Evolutionary conservation across 306 rosid species (phyloP).

Genomic region (Erythrophleum fordii): DNA sequence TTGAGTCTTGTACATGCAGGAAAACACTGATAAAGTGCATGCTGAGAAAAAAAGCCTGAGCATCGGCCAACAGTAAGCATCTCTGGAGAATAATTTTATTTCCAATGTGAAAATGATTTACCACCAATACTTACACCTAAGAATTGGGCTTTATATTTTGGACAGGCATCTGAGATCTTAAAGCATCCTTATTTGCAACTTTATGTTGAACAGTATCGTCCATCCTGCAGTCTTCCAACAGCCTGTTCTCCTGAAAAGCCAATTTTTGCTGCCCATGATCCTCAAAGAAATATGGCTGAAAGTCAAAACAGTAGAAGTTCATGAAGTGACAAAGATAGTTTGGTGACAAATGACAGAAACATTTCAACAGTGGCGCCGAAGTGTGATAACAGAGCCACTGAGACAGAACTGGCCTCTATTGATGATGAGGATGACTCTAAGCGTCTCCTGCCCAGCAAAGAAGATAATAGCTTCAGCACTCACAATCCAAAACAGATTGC

Average conservation of each 20-base stretch:
- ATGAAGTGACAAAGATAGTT: constrained; percentile 86
- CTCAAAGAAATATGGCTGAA: constrained; percentile 79
- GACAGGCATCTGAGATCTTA: constrained; percentile 93
- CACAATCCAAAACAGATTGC: constrained; percentile 51
- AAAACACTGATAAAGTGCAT: constrained; percentile 96
- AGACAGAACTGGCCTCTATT: constrained; percentile 57
- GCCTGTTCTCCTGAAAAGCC: constrained; percentile 68
- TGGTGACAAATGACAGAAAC: constrained; percentile 72
- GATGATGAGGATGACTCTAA: constrained; percentile 70
- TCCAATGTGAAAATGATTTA: constrained; percentile 23
- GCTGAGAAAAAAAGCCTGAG: constrained; percentile 96
- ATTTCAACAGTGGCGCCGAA: constrained; percentile 42
- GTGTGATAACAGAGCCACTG: constrained; percentile 58
- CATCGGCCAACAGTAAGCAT: constrained; percentile 89
- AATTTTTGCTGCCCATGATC: constrained; percentile 45
- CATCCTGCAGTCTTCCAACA: constrained; percentile 63
- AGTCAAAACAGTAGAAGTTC: constrained; percentile 90
- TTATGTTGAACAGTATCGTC: constrained; percentile 79
- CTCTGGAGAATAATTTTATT: constrained; percentile 27
- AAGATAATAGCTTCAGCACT: constrained; percentile 50
- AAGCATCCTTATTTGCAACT: constrained; percentile 97
- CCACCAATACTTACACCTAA: constrained; percentile 24
- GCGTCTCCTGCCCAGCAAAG: constrained; percentile 55
- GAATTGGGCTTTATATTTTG: constrained; percentile 36
- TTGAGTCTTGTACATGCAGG: constrained; percentile 54